phyloP scores from a whole-genome alignment of 2,329 filamentous ascomycete genomes.

The Amesomyces nigricolor region DNA sequence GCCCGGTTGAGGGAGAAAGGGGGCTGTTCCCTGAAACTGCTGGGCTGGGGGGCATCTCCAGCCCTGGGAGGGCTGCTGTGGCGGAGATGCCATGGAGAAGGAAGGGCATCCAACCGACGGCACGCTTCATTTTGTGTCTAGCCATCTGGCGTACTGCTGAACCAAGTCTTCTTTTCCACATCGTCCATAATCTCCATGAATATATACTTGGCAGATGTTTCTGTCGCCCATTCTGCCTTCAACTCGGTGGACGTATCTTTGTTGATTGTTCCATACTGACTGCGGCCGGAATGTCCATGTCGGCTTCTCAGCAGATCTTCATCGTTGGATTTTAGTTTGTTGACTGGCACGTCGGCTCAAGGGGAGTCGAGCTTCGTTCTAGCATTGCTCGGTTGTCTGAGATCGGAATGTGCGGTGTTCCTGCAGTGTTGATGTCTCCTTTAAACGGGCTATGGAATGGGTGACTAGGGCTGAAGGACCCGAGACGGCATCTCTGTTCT shows the following conservation, averaged over 20 bases:
- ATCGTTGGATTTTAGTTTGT: neutral
- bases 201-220: conserved; percentile 10
- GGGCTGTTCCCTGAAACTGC: neutral
- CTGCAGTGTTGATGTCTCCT: neutral
- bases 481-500: neutral
- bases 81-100: conserved; percentile 11
- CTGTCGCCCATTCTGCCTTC: neutral
- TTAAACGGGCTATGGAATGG: neutral
- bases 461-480: neutral
- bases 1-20: neutral
- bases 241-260: neutral
- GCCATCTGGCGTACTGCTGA: conserved; percentile 5
- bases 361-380: no score
- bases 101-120: conserved; percentile 8
- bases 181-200: neutral
- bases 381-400: neutral
- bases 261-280: neutral
- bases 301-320: neutral
- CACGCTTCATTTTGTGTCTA: conserved; percentile 15
- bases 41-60: neutral
- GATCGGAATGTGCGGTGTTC: neutral
- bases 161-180: neutral
- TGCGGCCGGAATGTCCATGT: conserved; percentile 1
- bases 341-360: neutral
- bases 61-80: neutral